A percentile compares a stretch with the other conserved stretches of the same genome.
Evolutionary conservation across 345 rosid genomes (phyloP).

Genomic region (Moricandia moricandioides): DNA sequence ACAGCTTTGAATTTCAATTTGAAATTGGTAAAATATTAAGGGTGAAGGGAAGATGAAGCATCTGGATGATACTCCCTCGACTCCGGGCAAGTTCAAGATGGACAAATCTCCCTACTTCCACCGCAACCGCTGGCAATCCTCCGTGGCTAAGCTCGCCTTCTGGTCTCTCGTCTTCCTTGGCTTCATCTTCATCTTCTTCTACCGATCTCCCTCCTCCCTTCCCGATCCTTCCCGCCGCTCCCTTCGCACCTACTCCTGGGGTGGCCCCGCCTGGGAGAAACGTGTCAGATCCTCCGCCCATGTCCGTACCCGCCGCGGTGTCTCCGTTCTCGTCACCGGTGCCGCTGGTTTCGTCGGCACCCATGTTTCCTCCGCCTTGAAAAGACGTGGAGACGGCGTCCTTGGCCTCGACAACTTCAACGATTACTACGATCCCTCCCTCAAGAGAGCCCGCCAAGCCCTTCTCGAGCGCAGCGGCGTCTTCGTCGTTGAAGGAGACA

Average conservation of each 20-base stretch:
- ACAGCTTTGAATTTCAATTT: not conserved
- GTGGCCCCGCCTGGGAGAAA: constrained; percentile 43
- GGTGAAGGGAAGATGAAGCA: constrained; percentile 19
- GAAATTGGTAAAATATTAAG: not conserved
- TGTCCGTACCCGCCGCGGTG: constrained; percentile 37
- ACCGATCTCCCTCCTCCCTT: constrained; percentile 64
- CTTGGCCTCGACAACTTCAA: constrained; percentile 57
- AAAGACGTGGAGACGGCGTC: constrained; percentile 53
- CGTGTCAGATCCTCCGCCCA: constrained; percentile 41
- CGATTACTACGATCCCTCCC: constrained; percentile 46
- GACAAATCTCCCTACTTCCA: constrained; percentile 66
- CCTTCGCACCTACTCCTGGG: constrained; percentile 33
- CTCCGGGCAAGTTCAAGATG: constrained; percentile 97
- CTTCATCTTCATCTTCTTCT: constrained; percentile 77
- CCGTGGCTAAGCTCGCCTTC: constrained; percentile 76
- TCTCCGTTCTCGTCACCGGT: constrained; percentile 51
- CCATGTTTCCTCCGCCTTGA: constrained; percentile 47
- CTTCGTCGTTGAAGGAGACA: not conserved
- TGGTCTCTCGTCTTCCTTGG: constrained; percentile 80
- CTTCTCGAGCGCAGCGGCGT: constrained; percentile 44
- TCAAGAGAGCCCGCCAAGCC: constrained; percentile 45
- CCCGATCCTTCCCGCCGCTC: constrained; percentile 40
- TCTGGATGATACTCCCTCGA: constrained; percentile 73
- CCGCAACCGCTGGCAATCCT: constrained; percentile 72
- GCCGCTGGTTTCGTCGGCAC: constrained; percentile 64